Base-by-base conservation (phyloP, 2,329 filamentous ascomycete species). In the Dothideomycetes sp. region DNA sequence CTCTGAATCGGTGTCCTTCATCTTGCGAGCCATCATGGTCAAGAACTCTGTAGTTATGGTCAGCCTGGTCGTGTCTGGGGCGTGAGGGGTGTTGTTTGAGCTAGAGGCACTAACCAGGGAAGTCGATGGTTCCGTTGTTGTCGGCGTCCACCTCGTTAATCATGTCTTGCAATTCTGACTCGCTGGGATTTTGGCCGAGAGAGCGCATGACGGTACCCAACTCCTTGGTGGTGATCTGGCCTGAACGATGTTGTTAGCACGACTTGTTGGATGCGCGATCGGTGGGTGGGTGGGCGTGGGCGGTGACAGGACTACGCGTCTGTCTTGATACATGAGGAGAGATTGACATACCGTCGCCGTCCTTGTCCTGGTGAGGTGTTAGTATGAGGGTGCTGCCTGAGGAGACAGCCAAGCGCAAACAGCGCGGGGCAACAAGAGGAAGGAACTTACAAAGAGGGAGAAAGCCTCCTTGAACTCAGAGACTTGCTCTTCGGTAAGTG, bases 391-490 rank as follows among this genome's bases (percentile, higher is more conserved):
- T 28, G 45, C 32, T 19, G 15, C 23, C 30, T 24, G 41, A n/a
- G n/a, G n/a, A 57, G 57, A 54, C 56, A 55, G 47, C 52, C 48
- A 37, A 43, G 37, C 41, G 15, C 13, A 28, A 33, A 25, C 10
- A 38, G 42, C 25, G 16, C 30, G 28, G 28, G n/a, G n/a, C n/a
- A n/a, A n/a, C n/a, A n/a, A n/a, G n/a, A n/a, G n/a, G n/a, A 17
- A 35, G 18, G 11, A 41, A 80, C 91, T 82, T 82, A 98, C 91
- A 70, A 98, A 98, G 53, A 98, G 85, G 65, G 91, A 98, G 73
- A 98, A 98, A 42, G 91, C 91, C 74, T 98, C 91, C 84, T 96
- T 98, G 77, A 96, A 98, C 74, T 98, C 91, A 64, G 91, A 96
- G 65, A 98, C 91, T 78, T 98, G 91, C 74, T 98, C 91, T 77